Percentiles rank a stretch among this genome's conserved stretches.
phyloP scores from a whole-genome alignment of 2,329 filamentous ascomycete species.

The Gnomoniopsis sp. region DNA sequence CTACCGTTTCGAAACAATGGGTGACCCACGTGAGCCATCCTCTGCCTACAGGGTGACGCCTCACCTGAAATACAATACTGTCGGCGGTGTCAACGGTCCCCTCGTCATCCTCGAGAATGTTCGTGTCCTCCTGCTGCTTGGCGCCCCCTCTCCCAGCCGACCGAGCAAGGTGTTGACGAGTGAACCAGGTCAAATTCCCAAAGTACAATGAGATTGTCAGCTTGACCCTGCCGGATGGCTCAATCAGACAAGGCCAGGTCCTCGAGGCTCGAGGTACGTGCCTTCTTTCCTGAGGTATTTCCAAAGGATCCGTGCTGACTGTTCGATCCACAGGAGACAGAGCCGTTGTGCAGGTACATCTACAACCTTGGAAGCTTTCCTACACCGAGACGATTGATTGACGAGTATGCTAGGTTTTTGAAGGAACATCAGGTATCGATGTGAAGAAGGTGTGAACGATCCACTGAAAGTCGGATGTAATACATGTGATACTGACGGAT shows the following conservation, averaged over 20 bases:
- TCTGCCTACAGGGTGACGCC: slow-evolving; percentile 59
- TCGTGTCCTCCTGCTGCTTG: slow-evolving; percentile 32
- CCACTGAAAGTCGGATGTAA: not conserved
- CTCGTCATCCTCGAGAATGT: slow-evolving; percentile 98
- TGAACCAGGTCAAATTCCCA: slow-evolving; percentile 85
- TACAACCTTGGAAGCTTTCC: slow-evolving; percentile 10
- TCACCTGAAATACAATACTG: slow-evolving; percentile 90
- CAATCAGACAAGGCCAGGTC: slow-evolving; percentile 89
- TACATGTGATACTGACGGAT: slow-evolving; percentile 8
- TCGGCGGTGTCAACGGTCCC: slow-evolving; percentile 95
- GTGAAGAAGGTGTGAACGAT: slow-evolving; percentile 80
- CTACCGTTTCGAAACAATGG: slow-evolving; percentile 36
- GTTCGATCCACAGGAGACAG: slow-evolving; percentile 64
- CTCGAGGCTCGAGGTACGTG: slow-evolving; percentile 87
- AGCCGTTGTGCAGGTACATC: slow-evolving; percentile 84
- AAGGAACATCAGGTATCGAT: slow-evolving; percentile 95
- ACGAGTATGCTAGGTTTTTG: slow-evolving; percentile 70
- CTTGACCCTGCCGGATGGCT: slow-evolving; percentile 91
- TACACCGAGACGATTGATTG: slow-evolving; percentile 22
- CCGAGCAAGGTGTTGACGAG: slow-evolving; percentile 22
- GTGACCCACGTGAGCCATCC: slow-evolving; percentile 54
- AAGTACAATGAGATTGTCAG: slow-evolving; percentile 97
- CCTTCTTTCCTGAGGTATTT: slow-evolving; percentile 12
- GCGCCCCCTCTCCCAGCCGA: slow-evolving; percentile 17
- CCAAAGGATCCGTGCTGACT: slow-evolving; percentile 3